A percentile compares a stretch with the other conserved stretches of the same genome.
These are phyloP conservation scores for Psilocybe subaeruginosa DNA, from an alignment of 768 basidiomycete genomes.

Conservation along the genomic window DNA sequence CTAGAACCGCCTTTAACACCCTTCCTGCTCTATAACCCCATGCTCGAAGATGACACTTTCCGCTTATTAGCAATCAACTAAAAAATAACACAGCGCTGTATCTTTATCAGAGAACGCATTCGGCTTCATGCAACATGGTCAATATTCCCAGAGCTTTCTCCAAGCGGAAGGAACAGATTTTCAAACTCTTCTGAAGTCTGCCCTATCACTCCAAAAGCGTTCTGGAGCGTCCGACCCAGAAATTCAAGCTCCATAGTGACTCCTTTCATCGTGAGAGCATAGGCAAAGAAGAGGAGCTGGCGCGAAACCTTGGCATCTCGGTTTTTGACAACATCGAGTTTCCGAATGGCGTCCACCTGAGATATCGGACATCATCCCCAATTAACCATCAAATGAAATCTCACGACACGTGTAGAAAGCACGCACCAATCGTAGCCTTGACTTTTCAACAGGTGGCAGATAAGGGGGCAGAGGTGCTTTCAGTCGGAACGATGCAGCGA, in stretches of 20 bases:
- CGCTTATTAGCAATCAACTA: background rate
- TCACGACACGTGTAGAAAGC: background rate
- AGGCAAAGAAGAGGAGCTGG: constrained; percentile 92
- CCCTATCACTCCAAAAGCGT: constrained; percentile 92
- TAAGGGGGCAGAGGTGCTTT: constrained; percentile 97
- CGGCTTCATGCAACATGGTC: constrained; percentile 24
- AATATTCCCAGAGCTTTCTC: constrained; percentile 23
- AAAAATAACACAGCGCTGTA: background rate
- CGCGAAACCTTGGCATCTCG: constrained; percentile 80
- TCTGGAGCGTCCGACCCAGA: constrained; percentile 80
- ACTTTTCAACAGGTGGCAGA: constrained; percentile 89
- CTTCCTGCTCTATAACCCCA: background rate
- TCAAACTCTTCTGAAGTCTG: constrained; percentile 84
- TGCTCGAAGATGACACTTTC: background rate
- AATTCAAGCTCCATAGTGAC: constrained; percentile 88
- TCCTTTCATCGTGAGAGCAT: constrained; percentile 92
- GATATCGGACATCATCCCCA: background rate
- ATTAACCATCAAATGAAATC: background rate
- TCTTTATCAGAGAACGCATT: background rate
- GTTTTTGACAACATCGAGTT: constrained; percentile 86
- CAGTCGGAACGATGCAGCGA: constrained; percentile 78
- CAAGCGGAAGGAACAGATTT: constrained; percentile 57
- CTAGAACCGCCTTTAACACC: background rate
- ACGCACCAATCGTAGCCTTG: constrained; percentile 76
- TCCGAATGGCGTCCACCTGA: constrained; percentile 82